Base-by-base conservation (phyloP, 2,329 filamentous ascomycete species). In the Scytalidium sp. region DNA sequence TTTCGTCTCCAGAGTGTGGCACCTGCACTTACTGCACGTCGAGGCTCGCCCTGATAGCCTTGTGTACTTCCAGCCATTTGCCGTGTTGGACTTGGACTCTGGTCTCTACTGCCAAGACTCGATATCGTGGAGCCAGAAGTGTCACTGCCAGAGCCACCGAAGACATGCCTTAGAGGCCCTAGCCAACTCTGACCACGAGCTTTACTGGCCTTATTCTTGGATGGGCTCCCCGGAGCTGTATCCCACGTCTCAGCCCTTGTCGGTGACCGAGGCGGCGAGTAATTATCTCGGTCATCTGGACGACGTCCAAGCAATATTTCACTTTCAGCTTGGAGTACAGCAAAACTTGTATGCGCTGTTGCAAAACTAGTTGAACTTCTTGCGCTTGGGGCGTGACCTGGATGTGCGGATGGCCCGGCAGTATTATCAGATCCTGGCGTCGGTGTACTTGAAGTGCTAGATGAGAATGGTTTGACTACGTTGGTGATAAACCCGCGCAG, bases 141-240 rank as follows among this genome's bases (percentile, higher is more conserved):
- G 10, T 32, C 29, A 19, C 25, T 46, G 6, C 23, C 27, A 19
- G 40, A 43, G 32, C 32, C 17, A 9, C 40, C 53, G 23, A 66
- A 63, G 2, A 59, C 64, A 43, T 55, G 51, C 5, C 81, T 76
- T 19, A 91, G 66, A 43, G 82, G 88, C 19, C 86, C 86, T 10
- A 91, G 71, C 83, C 85, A 89, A 23, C 44, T 50, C 48, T 54
- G 51, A 36, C 55, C 43, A 9, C 54, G 46, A 44, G 19, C 11
- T 19, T 45, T 45, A 7, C 7, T 13, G 5, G 75, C 70, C 61
- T 81, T 84, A 11, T 60, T 69, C 69, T 84, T 78, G 63, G 80
- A 81, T 19, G 84, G 75, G 46, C 79, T 81, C 0, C 79, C 73
- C 2, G 78, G 72, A 7, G 42, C 15, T 36, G 13, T 15, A 36